These are phyloP conservation scores for Coemansia biformis DNA, from an alignment of 192 early-diverging fungal genomes.

Conservation along the genomic window DNA sequence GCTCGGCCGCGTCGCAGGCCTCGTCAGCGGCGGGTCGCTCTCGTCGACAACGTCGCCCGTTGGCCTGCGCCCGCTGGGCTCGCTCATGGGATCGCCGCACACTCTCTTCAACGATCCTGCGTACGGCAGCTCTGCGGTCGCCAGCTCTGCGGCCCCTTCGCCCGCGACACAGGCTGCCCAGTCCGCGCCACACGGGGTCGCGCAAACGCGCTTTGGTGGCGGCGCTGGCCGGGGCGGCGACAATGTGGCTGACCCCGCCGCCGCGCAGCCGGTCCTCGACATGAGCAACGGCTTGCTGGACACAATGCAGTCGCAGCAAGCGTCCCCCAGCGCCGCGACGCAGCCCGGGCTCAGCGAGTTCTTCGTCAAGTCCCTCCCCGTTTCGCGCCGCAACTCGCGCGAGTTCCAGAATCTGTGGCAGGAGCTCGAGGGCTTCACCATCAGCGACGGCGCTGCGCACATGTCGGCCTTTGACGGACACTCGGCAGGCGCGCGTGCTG, in stretches of 20 bases:
- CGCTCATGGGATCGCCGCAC: slow-evolving; percentile 43
- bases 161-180: background rate
- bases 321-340: slow-evolving; percentile 33
- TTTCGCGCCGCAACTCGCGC: slow-evolving; percentile 67
- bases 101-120: slow-evolving; percentile 34
- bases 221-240: slow-evolving; percentile 12
- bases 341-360: slow-evolving; percentile 33
- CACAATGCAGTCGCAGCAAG: slow-evolving; percentile 47
- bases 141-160: slow-evolving; percentile 1
- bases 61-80: slow-evolving; percentile 34
- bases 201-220: slow-evolving; percentile 39
- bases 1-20: slow-evolving; percentile 17
- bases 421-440: slow-evolving; percentile 44
- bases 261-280: slow-evolving; percentile 18
- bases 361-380: slow-evolving; percentile 58
- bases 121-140: slow-evolving; percentile 13
- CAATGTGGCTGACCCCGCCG: slow-evolving; percentile 3
- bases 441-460: slow-evolving; percentile 27
- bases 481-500: slow-evolving; percentile 21
- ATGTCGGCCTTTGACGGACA: slow-evolving; percentile 24
- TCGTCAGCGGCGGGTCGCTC: slow-evolving; percentile 6
- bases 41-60: slow-evolving; percentile 36
- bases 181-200: slow-evolving; percentile 17
- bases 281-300: slow-evolving; percentile 33
- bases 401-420: slow-evolving; percentile 54